Percentiles rank a stretch among this genome's conserved stretches.
These are phyloP conservation scores for Hortiboletus rubellus DNA, from an alignment of 1,284 basidiomycete species.

Conservation along the genomic window DNA sequence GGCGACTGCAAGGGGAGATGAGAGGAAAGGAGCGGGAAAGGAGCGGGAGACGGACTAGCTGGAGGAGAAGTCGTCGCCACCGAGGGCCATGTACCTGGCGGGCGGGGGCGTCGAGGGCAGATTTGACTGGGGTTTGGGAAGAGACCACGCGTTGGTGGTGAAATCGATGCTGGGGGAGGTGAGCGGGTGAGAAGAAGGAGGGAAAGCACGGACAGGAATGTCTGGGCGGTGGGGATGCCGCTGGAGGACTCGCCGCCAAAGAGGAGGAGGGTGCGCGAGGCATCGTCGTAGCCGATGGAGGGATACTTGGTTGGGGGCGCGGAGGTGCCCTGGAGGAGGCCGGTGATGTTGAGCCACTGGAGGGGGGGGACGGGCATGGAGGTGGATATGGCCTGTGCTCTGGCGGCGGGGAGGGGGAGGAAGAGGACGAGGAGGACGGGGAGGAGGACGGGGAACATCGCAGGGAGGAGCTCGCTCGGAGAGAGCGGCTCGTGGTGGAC, in stretches of 20 bases:
- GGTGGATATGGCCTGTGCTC: constrained; percentile 36
- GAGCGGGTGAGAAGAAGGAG: neutral
- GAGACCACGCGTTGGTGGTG: constrained; percentile 58
- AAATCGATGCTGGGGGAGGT: constrained; percentile 42
- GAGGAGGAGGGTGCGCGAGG: constrained; percentile 58
- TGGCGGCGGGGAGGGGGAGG: constrained; percentile 1
- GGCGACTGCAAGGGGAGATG: constrained; percentile 48
- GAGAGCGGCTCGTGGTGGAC: constrained; percentile 21
- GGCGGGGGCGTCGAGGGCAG: constrained; percentile 49
- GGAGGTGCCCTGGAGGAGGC: constrained; percentile 50
- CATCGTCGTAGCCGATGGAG: constrained; percentile 63
- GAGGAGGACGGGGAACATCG: constrained; percentile 3
- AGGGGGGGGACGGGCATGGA: constrained; percentile 49
- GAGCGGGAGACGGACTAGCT: constrained; percentile 61
- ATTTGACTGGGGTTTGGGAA: constrained; percentile 49
- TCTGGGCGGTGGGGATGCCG: constrained; percentile 61
- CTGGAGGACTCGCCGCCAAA: constrained; percentile 73
- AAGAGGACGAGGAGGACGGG: constrained; percentile 1
- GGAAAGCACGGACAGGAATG: constrained; percentile 53
- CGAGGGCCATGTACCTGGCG: constrained; percentile 60
- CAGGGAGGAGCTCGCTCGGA: constrained; percentile 14
- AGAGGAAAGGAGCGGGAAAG: constrained; percentile 7
- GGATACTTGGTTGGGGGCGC: constrained; percentile 70
- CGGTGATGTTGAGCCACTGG: constrained; percentile 74
- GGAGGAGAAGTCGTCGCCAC: constrained; percentile 68